Evolutionary conservation across 352 stramenopile genomes (phyloP), one percentile per base, ranked within the genome.

Genomic region (Saprolegnia diclina): DNA sequence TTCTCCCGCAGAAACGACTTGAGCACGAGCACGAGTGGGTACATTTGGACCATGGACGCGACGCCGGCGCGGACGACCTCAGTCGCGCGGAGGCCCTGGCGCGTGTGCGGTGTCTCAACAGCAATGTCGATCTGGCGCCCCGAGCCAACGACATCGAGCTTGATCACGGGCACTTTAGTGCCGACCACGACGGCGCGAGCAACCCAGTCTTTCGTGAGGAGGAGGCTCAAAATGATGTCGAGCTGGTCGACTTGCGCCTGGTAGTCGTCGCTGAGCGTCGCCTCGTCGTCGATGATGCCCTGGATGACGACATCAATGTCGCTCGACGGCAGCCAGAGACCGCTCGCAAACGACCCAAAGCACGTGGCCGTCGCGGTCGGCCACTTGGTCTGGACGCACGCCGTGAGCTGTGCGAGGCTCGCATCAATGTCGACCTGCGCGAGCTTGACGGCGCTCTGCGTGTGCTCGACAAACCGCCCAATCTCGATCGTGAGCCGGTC

Each of bases 301-400:
- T 92, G 85, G 10, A 96, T 81, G 10, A 96, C 88, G 16, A 97
- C 86, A 65, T 97, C 89, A 5, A 97, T 83, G 63, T 97, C 89
- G 54, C 85, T 94, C 4, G 84, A 90, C 7, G 89, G 88, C 35
- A 94, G 78, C 85, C 88, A 95, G n/a, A 97, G 77, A 0, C 85
- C 89, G 22, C 78, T 95, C 22, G 83, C 83, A 54, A 92, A 95
- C 55, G 85, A 95, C 16, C 89, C 89, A 73, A 91, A 95, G 70
- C 83, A 89, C 62, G 74, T 77, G 52, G 92, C 78, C 0, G 71
- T 81, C 18, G 85, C 84, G 18, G 89, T 79, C 32, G 87, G 87
- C 85, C 87, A 95, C 53, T 92, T 82, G 56, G 74, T 72, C 64
- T 86, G 73, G 61, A 94, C 82, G 4, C 77, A 77, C 24, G 79